Conservation (phyloP, 2,329 filamentous ascomycete species). For the Paraconiothyrium sp. region DNA sequence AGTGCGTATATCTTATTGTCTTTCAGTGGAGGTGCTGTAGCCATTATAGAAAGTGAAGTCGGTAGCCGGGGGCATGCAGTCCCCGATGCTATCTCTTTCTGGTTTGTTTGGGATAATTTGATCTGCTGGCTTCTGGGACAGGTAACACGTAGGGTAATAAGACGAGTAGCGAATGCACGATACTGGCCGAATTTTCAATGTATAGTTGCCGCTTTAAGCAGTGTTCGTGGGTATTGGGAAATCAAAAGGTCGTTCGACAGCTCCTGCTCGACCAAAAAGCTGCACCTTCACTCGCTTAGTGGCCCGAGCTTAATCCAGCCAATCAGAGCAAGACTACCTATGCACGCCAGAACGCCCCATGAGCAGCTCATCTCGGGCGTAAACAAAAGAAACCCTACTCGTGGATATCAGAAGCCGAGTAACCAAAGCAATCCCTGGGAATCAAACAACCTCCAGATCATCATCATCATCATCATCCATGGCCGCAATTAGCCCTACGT, state of each 20-base stretch:
- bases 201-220: not conserved
- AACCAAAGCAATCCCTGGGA: conserved; percentile 10
- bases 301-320: conserved; percentile 30
- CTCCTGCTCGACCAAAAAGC: conserved; percentile 28
- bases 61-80: not conserved
- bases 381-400: conserved; percentile 18
- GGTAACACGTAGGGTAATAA: not conserved
- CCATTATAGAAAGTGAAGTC: conserved; percentile 6
- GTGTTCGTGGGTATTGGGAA: conserved; percentile 20
- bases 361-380: conserved; percentile 6
- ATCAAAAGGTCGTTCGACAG: conserved; percentile 28
- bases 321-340: conserved; percentile 31
- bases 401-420: conserved; percentile 28
- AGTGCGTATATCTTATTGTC: conserved; percentile 70
- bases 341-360: conserved; percentile 5
- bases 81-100: not conserved
- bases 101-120: not conserved
- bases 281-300: conserved; percentile 40
- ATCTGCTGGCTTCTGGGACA: not conserved
- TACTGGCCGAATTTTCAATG: not conserved
- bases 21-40: not conserved
- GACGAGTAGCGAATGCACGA: not conserved
- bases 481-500: conserved; percentile 47
- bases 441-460: conserved; percentile 59
- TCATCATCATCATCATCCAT: conserved; percentile 52